Evolutionary conservation across 805 yeast genomes (phyloP).

Genomic region (Ogataea ganodermae): DNA sequence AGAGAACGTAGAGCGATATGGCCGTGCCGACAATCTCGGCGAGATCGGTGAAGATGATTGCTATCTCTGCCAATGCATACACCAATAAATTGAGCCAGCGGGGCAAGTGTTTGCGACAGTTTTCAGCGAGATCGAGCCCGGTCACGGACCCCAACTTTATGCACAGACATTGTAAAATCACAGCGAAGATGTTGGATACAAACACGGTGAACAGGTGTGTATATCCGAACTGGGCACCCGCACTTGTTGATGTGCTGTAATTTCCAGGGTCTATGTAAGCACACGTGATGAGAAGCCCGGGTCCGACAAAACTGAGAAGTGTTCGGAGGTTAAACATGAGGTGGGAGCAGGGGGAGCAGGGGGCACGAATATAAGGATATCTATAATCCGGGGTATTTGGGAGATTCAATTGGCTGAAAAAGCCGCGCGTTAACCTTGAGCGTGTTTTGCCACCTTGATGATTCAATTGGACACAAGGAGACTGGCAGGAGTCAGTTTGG

Average conservation of each 20-base stretch:
- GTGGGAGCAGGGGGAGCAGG: not conserved
- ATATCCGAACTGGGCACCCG: constrained; percentile 81
- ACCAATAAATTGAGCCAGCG: constrained; percentile 61
- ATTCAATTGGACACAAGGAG: too few species aligned
- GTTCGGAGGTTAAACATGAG: constrained; percentile 38
- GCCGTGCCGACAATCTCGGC: constrained; percentile 97
- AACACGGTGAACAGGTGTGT: constrained; percentile 71
- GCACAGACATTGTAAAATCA: constrained; percentile 77
- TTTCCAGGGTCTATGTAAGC: constrained; percentile 96
- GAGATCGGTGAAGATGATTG: constrained; percentile 88
- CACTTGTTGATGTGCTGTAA: constrained; percentile 84
- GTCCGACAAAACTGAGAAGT: constrained; percentile 74
- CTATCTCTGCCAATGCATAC: constrained; percentile 76
- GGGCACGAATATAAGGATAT: not conserved
- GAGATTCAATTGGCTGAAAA: too few species aligned
- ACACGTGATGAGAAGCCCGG: constrained; percentile 84
- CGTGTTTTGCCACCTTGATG: too few species aligned
- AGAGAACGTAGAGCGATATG: constrained; percentile 74
- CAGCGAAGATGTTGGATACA: constrained; percentile 81
- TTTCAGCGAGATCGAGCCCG: constrained; percentile 84
- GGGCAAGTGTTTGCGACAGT: constrained; percentile 74
- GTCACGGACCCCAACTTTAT: constrained; percentile 88
- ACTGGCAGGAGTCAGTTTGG: not conserved
- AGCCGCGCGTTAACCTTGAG: too few species aligned
- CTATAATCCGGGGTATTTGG: too few species aligned